Evolutionary conservation across 1,284 basidiomycete species (phyloP).

Genomic region (Boletus semigastroideus): DNA sequence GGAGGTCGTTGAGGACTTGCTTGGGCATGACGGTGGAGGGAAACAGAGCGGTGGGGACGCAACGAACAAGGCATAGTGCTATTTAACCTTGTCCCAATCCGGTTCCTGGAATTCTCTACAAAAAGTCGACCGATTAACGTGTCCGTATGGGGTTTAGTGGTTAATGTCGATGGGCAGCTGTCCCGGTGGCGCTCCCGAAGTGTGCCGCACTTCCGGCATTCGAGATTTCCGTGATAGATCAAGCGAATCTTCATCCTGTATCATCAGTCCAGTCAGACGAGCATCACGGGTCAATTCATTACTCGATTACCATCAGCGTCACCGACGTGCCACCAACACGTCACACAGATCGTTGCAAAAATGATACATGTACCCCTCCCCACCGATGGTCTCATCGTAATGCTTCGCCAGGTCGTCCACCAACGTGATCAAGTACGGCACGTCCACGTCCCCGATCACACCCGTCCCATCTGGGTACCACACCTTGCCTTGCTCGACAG

Average conservation of each 20-base stretch:
- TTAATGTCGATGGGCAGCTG: background rate
- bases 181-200: too few relatives aligned
- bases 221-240: too few relatives aligned
- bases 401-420: conserved; percentile 37
- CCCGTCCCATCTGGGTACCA: conserved; percentile 48
- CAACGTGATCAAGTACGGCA: conserved; percentile 38
- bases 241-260: too few relatives aligned
- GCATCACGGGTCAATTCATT: too few relatives aligned
- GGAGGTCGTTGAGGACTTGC: conserved; percentile 39
- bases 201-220: too few relatives aligned
- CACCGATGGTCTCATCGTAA: conserved; percentile 26
- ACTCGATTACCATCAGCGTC: too few relatives aligned
- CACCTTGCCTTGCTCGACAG: conserved; percentile 43
- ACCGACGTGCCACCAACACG: background rate
- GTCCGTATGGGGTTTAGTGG: background rate
- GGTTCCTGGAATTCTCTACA: too few relatives aligned
- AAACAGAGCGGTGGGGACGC: background rate
- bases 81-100: too few relatives aligned
- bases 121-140: background rate
- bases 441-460: conserved; percentile 34
- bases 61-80: background rate
- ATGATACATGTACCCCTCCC: conserved; percentile 40
- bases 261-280: too few relatives aligned
- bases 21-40: conserved; percentile 27
- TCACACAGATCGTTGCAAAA: conserved; percentile 22